Conservation (phyloP, 164 flowering plant species). For the Saururus chinensis region DNA sequence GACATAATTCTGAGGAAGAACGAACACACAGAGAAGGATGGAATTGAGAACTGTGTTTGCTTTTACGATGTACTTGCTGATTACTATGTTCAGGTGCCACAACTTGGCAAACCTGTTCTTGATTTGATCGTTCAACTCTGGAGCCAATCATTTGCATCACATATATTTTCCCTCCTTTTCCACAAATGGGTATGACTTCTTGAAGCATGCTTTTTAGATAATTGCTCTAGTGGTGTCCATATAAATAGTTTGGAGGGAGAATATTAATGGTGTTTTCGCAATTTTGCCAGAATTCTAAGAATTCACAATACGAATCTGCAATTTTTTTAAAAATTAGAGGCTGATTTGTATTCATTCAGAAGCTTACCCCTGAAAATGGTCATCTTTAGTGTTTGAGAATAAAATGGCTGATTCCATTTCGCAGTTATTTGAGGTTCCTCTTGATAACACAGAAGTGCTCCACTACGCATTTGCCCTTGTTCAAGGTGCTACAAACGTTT, state of each 20-base stretch:
- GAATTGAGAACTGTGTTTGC: no score
- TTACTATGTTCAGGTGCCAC: conserved; percentile 58
- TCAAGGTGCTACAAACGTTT: conserved; percentile 90
- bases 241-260: no score
- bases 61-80: no score
- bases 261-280: no score
- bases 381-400: no score
- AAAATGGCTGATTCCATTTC: conserved; percentile 10
- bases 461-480: conserved; percentile 94
- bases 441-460: conserved; percentile 63
- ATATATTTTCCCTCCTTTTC: conserved; percentile 82
- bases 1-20: conserved; percentile 55
- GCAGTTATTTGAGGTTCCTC: conserved; percentile 88
- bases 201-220: no score
- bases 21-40: conserved; percentile 41
- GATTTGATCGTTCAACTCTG: conserved; percentile 86
- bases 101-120: conserved; percentile 63
- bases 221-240: no score
- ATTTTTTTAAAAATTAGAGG: no score
- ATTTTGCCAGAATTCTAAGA: no score
- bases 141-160: conserved; percentile 97
- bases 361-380: no score
- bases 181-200: conserved; percentile 99
- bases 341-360: no score
- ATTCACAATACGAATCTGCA: no score